Percentiles rank a stretch among this genome's conserved stretches.
Evolutionary conservation across 1,139 yeast species (phyloP).

Genomic region (Debaryomycetaceae sp.): DNA sequence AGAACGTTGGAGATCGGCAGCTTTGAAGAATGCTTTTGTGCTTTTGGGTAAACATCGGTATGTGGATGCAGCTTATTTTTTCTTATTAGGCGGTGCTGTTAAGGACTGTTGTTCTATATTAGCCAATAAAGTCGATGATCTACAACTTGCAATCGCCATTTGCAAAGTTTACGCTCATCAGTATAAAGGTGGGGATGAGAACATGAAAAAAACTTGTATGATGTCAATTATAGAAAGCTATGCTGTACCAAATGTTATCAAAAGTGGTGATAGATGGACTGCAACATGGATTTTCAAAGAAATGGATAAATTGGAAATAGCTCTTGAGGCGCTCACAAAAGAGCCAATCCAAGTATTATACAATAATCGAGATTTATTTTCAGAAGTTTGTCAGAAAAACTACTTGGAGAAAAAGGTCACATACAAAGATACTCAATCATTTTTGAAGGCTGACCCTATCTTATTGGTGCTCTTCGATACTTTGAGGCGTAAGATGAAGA

Average conservation of each 20-base stretch:
- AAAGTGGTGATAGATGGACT: constrained; percentile 75
- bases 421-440: constrained; percentile 29
- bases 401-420: constrained; percentile 20
- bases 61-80: constrained; percentile 86
- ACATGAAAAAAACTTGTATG: constrained; percentile 33
- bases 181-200: constrained; percentile 1
- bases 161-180: constrained; percentile 57
- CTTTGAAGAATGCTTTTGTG: constrained; percentile 89
- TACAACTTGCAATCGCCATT: constrained; percentile 73
- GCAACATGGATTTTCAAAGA: constrained; percentile 83
- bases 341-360: constrained; percentile 47
- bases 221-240: constrained; percentile 47
- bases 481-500: constrained; percentile 51
- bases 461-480: constrained; percentile 62
- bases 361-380: constrained; percentile 17
- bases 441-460: constrained; percentile 79
- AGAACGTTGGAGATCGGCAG: constrained; percentile 82
- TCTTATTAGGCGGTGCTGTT: constrained; percentile 73
- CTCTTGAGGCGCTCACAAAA: constrained; percentile 65
- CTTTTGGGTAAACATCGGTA: constrained; percentile 83
- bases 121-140: constrained; percentile 61
- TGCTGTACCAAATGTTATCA: constrained; percentile 56
- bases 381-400: constrained; percentile 21
- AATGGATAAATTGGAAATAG: constrained; percentile 44
- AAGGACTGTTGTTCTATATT: constrained; percentile 77